Evolutionary conservation across 2,329 filamentous ascomycete species (phyloP), one percentile per base, ranked within the genome.

Genomic region (Fusarium bactridioides): DNA sequence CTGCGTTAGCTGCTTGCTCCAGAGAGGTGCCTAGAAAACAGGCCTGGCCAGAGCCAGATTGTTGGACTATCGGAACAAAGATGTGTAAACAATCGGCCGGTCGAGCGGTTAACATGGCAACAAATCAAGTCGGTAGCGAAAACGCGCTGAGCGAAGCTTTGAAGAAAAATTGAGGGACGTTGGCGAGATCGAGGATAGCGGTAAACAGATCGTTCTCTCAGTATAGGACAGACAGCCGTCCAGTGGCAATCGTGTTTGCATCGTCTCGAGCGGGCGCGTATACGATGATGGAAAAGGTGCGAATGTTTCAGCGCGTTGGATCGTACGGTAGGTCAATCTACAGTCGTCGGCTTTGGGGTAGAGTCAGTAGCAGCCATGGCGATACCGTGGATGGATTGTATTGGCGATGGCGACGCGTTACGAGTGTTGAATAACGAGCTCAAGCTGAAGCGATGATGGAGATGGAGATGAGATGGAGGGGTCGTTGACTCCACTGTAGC

Each of bases 101-200:
- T 0, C 21, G 21, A 41, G 21, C 40, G 40, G 7, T 4, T 16
- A 21, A 41, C 3, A 3, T 7, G 4, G 13, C 40, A n/a, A 0
- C 9, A 5, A 41, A 23, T 41, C 8, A 15, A 23, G 40, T 41
- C 3, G 40, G 1, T 16, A 16, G 21, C 7, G 40, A 6, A 40
- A 40, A 12, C 2, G 12, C 21, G 21, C 5, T 21, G 21, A 10
- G 21, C 38, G 0, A 40, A n/a, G 21, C 8, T 40, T 40, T 13
- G 38, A n/a, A 19, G 12, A 40, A 3, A 7, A 40, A 40, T 40
- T 40, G 12, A 15, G 38, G 21, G 21, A 10, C 21, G 21, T 40
- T 21, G 21, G 12, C 12, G 2, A 15, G 12, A n/a, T 40, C 8
- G 38, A 40, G 12, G 38, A 40, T 21, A 5, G 21, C 38, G 38